Evolutionary conservation across 139 green algal species (phyloP).

Genomic region (Micractinium sp.): DNA sequence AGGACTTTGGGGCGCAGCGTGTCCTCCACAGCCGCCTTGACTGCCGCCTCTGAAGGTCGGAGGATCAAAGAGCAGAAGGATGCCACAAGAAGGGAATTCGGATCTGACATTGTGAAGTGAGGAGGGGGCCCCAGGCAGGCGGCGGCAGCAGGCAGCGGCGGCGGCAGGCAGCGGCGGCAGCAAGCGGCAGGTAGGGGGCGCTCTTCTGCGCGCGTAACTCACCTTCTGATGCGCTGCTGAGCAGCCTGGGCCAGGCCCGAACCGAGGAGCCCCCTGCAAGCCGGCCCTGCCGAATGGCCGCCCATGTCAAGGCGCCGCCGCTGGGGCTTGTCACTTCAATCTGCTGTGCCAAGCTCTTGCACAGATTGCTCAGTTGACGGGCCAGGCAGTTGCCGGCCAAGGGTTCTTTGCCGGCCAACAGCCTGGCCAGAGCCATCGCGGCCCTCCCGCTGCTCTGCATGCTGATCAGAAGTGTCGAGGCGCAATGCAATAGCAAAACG

Average conservation of each 20-base stretch:
- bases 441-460: not conserved
- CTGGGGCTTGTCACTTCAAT: too few relatives aligned
- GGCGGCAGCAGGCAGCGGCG: not conserved
- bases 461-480: too few relatives aligned
- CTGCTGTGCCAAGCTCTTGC: not conserved
- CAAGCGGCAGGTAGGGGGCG: too few relatives aligned
- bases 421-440: not conserved
- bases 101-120: not conserved
- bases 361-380: not conserved
- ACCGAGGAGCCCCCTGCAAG: too few relatives aligned
- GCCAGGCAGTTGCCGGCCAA: not conserved
- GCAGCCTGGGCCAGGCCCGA: not conserved
- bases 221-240: not conserved
- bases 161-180: not conserved
- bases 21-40: conserved; percentile 9
- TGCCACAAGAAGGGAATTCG: not conserved
- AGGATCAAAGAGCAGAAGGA: not conserved
- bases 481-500: too few relatives aligned
- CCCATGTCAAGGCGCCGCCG: too few relatives aligned
- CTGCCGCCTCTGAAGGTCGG: not conserved
- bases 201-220: not conserved
- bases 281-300: too few relatives aligned
- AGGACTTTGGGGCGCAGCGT: conserved; percentile 18
- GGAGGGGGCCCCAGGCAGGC: not conserved
- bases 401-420: not conserved